A percentile compares a stretch with the other conserved stretches of the same genome.
These are phyloP conservation scores for Saprolegnia parasitica DNA, from an alignment of 352 stramenopile species.

Conservation along the genomic window DNA sequence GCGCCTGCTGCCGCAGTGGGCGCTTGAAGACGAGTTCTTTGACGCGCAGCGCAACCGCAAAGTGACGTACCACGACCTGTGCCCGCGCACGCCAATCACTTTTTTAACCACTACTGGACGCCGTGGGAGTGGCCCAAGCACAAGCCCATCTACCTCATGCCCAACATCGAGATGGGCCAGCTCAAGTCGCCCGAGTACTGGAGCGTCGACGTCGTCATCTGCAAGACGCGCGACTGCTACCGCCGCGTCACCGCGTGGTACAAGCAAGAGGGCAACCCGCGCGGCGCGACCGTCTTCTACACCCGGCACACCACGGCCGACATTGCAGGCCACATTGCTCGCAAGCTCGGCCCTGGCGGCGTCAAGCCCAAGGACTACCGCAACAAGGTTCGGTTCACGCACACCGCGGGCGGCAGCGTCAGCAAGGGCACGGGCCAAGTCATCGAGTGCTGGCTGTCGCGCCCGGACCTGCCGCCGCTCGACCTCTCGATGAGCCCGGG, in stretches of 20 bases:
- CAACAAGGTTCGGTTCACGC: slow-evolving; percentile 38
- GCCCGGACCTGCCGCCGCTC: slow-evolving; percentile 34
- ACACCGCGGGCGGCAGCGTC: slow-evolving; percentile 46
- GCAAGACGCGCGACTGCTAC: slow-evolving; percentile 17
- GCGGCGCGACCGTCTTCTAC: slow-evolving; percentile 10
- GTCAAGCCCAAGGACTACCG: slow-evolving; percentile 37
- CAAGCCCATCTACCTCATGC: slow-evolving; percentile 19
- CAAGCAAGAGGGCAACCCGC: slow-evolving; percentile 14
- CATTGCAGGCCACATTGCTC: slow-evolving; percentile 30
- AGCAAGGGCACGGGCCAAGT: slow-evolving; percentile 40
- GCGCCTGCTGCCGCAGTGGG: slow-evolving; percentile 46
- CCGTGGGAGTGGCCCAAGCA: background rate
- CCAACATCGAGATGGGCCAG: slow-evolving; percentile 15
- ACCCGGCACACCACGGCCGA: slow-evolving; percentile 9
- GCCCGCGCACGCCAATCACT: background rate
- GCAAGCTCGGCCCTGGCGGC: slow-evolving; percentile 6
- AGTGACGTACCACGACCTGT: slow-evolving; percentile 13
- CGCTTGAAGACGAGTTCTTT: slow-evolving; percentile 31
- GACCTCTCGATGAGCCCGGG: slow-evolving; percentile 33
- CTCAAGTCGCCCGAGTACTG: slow-evolving; percentile 5
- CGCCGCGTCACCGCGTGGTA: slow-evolving; percentile 12
- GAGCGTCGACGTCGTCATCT: slow-evolving; percentile 10
- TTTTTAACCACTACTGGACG: slow-evolving; percentile 16
- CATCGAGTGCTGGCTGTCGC: slow-evolving; percentile 39
- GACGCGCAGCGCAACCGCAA: too few relatives aligned